A percentile compares a stretch with the other conserved stretches of the same genome.
phyloP scores from a whole-genome alignment of 371 early-diverging fungal genomes.

The Mucor plumbeus region DNA sequence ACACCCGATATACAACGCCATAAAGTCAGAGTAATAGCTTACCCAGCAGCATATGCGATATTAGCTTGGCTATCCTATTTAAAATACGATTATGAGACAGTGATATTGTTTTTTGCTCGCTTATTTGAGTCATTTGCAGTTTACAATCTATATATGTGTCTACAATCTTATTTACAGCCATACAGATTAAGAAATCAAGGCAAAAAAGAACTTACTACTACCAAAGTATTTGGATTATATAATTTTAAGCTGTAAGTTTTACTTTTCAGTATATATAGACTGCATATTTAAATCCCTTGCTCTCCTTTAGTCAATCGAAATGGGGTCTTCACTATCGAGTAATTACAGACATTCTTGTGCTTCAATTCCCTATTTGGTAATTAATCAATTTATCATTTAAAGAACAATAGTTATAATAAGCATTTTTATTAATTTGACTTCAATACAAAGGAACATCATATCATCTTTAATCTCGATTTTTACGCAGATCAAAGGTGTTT shows the following conservation, averaged over 20 bases:
- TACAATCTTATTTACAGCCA: constrained; percentile 54
- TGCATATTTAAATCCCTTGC: neutral
- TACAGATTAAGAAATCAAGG: constrained; percentile 40
- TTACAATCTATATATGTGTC: constrained; percentile 47
- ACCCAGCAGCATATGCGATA: constrained; percentile 52
- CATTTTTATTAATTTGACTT: neutral
- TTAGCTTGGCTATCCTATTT: constrained; percentile 56
- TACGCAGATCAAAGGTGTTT: constrained; percentile 45
- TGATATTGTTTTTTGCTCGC: constrained; percentile 55
- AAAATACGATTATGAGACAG: constrained; percentile 52
- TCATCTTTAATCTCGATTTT: constrained; percentile 52
- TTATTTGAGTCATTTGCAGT: constrained; percentile 57
- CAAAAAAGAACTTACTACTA: constrained; percentile 35
- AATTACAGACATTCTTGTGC: constrained; percentile 50
- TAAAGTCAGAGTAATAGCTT: constrained; percentile 54
- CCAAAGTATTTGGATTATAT: constrained; percentile 44
- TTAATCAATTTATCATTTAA: neutral
- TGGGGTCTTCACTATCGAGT: constrained; percentile 55
- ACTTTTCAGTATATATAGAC: neutral
- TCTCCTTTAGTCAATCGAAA: constrained; percentile 44
- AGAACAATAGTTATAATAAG: neutral
- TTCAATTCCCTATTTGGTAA: constrained; percentile 60
- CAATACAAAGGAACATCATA: constrained; percentile 40
- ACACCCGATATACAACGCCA: constrained; percentile 51
- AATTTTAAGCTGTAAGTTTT: constrained; percentile 42